Base-by-base conservation (phyloP, 768 basidiomycete genomes). In the Zangia roseola region DNA sequence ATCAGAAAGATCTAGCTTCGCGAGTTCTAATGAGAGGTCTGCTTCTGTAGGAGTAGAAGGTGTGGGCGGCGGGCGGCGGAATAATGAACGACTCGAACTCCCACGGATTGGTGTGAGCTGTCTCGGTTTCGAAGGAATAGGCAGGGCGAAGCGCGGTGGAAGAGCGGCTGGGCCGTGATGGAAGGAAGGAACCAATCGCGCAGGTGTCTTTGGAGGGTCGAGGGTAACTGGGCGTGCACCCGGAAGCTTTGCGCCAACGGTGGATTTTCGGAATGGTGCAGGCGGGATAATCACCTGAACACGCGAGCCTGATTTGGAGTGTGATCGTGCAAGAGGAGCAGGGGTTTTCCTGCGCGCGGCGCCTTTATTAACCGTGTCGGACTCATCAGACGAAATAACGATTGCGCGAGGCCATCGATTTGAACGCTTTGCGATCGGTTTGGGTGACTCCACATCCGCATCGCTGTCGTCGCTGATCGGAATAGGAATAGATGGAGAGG, bases 61-160 rank as follows among this genome's bases (percentile, higher is more conserved):
- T 12, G 82, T 80, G 72, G 75, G 14, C 71, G 80, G 34, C 71
- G 72, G 74, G 7, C 69, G 64, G 28, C 65, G 69, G 40, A 69
- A 69, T 34, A 43, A 4, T 7, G 63, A 51, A 28, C 73, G 73
- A 14, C 68, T 60, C 16, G 69, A 69, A 21, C 66, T 62, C 30
- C 73, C 70, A 16, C 79, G 77, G 45, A 88, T 85, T 9, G 88
- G 88, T 4, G 88, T 90, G 25, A 88, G 75, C 53, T 75, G 81
- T 21, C 85, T 80, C n/a, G 74, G 60, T 54, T 77, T 83, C 30
- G 52, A 21, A 36, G 49, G 55, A n/a, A 54, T 31, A 14, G 49
- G 45, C 16, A 47, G 53, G 4, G 39, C 42, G 24, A 55, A 43
- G 34, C 40, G 21, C n/a, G 52, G 24, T 14, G 49, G 49, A n/a